Percentiles rank a stretch among this genome's conserved stretches.
Evolutionary conservation across 2,329 filamentous ascomycete genomes (phyloP).

Genomic region (Ascochyta fabae): DNA sequence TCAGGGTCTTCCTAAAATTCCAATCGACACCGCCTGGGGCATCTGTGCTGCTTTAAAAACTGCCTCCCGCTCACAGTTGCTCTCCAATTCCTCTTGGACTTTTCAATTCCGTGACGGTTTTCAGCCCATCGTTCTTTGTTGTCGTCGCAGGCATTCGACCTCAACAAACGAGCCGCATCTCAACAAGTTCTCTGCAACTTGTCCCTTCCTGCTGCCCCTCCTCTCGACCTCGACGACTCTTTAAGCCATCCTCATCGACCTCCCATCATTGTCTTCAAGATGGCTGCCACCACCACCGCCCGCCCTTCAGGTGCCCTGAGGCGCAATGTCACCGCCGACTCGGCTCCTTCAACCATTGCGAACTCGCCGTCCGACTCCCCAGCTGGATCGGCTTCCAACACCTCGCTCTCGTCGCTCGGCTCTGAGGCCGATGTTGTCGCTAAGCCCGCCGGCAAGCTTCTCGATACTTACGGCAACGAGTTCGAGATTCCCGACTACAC

Average conservation of each 20-base stretch:
- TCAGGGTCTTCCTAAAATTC: slow-evolving; percentile 30
- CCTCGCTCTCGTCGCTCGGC: slow-evolving; percentile 88
- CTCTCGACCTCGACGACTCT: slow-evolving; percentile 2
- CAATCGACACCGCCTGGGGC: slow-evolving; percentile 34
- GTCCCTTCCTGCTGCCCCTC: slow-evolving; percentile 13
- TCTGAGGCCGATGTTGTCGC: slow-evolving; percentile 63
- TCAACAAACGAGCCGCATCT: slow-evolving; percentile 32
- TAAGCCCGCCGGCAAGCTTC: slow-evolving; percentile 66
- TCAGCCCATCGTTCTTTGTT: slow-evolving; percentile 12
- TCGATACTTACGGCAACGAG: slow-evolving; percentile 93
- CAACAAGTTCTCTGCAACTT: slow-evolving; percentile 31
- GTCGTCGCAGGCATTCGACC: slow-evolving; percentile 21
- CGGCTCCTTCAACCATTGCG: slow-evolving; percentile 58
- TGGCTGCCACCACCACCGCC: slow-evolving; percentile 61
- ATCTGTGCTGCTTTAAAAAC: slow-evolving; percentile 17
- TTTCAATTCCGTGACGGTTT: slow-evolving; percentile 20
- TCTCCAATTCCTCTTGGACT: slow-evolving; percentile 30
- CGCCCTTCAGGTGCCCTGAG: slow-evolving; percentile 56
- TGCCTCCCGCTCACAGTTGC: slow-evolving; percentile 5
- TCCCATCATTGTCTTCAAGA: slow-evolving; percentile 19
- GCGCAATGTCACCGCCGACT: slow-evolving; percentile 59
- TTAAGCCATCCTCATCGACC: slow-evolving; percentile 5
- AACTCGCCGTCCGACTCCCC: slow-evolving; percentile 67
- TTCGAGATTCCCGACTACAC: slow-evolving; percentile 95
- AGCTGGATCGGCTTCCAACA: slow-evolving; percentile 75